These are phyloP conservation scores for Rhizopogon vesiculosus DNA, from an alignment of 768 basidiomycete species.

Conservation along the genomic window DNA sequence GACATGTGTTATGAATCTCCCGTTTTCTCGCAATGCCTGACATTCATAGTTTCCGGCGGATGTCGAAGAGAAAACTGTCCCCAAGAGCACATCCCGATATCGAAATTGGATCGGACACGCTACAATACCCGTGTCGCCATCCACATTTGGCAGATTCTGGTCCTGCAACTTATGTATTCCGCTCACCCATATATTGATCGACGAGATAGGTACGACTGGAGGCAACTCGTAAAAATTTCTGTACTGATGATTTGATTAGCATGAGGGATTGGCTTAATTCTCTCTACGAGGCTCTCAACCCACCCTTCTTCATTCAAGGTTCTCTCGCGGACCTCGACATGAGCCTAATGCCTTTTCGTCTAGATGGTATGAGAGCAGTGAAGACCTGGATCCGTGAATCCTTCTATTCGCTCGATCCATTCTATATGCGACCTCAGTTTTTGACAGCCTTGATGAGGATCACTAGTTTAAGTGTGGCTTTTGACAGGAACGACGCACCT, in stretches of 20 bases:
- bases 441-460: slow-evolving; percentile 37
- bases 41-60: slow-evolving; percentile 19
- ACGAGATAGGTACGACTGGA: slow-evolving; percentile 2
- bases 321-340: slow-evolving; percentile 31
- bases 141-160: slow-evolving; percentile 45
- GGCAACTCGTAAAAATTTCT: neutral
- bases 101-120: slow-evolving; percentile 21
- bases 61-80: slow-evolving; percentile 33
- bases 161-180: slow-evolving; percentile 32
- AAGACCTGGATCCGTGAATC: slow-evolving; percentile 42
- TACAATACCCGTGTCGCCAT: slow-evolving; percentile 41
- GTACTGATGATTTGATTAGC: neutral
- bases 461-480: slow-evolving; percentile 31
- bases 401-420: slow-evolving; percentile 27
- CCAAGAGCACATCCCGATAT: slow-evolving; percentile 29
- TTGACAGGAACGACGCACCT: slow-evolving; percentile 31
- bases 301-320: slow-evolving; percentile 43
- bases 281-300: slow-evolving; percentile 47
- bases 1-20: slow-evolving; percentile 21
- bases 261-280: slow-evolving; percentile 34
- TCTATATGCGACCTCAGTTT: slow-evolving; percentile 17
- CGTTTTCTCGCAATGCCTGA: slow-evolving; percentile 37
- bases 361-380: slow-evolving; percentile 31
- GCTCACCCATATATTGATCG: slow-evolving; percentile 1
- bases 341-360: slow-evolving; percentile 34